A percentile compares a stretch with the other conserved stretches of the same genome.
These are phyloP conservation scores for Jacaranda mimosifolia DNA, from an alignment of 257 asterid genomes.

Conservation along the genomic window DNA sequence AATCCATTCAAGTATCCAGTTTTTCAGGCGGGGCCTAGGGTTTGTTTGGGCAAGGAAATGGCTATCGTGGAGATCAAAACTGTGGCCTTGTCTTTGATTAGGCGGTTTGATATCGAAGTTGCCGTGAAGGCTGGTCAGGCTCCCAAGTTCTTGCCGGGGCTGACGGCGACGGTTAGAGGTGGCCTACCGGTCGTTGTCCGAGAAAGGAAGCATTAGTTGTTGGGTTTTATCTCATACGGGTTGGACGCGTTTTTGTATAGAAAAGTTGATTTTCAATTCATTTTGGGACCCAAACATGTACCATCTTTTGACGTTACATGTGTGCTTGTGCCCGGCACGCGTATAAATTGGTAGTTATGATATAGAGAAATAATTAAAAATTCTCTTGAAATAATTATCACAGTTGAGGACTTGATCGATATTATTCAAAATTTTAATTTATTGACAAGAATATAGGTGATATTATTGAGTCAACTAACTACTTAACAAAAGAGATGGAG, in stretches of 20 bases:
- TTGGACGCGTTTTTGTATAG: not conserved
- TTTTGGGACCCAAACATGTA: not conserved
- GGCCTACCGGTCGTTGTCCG: conserved; percentile 44
- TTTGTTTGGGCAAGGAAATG: conserved; percentile 62
- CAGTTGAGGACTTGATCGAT: too few relatives aligned
- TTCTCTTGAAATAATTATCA: too few relatives aligned
- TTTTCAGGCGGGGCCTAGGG: conserved; percentile 58
- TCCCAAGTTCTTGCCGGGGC: conserved; percentile 50
- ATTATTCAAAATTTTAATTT: too few relatives aligned
- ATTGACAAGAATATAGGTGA: too few relatives aligned
- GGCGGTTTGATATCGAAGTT: conserved; percentile 40
- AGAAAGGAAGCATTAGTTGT: conserved; percentile 15
- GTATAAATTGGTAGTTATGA: too few relatives aligned
- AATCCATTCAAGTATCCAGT: conserved; percentile 58
- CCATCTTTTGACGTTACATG: too few relatives aligned
- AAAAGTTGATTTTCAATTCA: not conserved
- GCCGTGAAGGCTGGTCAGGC: conserved; percentile 8
- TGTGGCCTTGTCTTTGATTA: conserved; percentile 46
- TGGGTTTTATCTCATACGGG: too few relatives aligned
- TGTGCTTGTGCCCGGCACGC: too few relatives aligned
- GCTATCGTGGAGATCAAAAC: conserved; percentile 59
- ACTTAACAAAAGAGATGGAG: too few relatives aligned
- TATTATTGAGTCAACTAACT: too few relatives aligned
- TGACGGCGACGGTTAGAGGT: conserved; percentile 47
- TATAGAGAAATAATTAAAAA: too few relatives aligned